A percentile compares a stretch with the other conserved stretches of the same genome.
phyloP scores from a whole-genome alignment of 2,329 filamentous ascomycete species.

The Fusarium piperis region DNA sequence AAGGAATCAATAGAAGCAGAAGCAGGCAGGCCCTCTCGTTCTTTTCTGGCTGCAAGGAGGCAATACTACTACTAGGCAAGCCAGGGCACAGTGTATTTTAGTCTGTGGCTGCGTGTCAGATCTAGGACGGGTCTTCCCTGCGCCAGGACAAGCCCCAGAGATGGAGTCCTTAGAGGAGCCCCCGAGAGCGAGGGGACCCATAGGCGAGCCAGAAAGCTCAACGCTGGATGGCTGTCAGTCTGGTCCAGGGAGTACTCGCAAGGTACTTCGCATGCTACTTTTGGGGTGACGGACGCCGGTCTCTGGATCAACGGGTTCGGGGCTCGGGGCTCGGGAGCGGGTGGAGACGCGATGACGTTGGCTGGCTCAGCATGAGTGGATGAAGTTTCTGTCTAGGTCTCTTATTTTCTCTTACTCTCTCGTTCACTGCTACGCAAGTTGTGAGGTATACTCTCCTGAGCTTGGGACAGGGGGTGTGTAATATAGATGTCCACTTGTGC shows the following conservation, averaged over 20 bases:
- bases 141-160: constrained; percentile 30
- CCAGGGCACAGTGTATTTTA: constrained; percentile 30
- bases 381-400: not conserved
- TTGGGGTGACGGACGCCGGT: constrained; percentile 18
- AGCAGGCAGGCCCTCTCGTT: constrained; percentile 19
- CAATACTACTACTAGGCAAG: not conserved
- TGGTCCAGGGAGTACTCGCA: constrained; percentile 19
- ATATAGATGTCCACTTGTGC: not conserved
- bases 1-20: not conserved
- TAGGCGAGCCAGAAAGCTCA: constrained; percentile 17
- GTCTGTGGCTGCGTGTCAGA: constrained; percentile 44
- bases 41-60: constrained; percentile 13
- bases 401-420: not conserved
- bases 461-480: not conserved
- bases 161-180: constrained; percentile 16
- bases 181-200: constrained; percentile 9
- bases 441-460: not conserved
- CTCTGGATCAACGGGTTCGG: constrained; percentile 44
- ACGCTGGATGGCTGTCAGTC: constrained; percentile 25
- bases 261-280: constrained; percentile 32
- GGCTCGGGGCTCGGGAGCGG: constrained; percentile 42
- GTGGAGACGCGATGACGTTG: constrained; percentile 46
- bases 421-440: not conserved
- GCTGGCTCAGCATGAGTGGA: constrained; percentile 15
- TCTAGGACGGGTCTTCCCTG: constrained; percentile 43